Conservation (phyloP, 1,139 yeast genomes). For the Pichia sp. region DNA sequence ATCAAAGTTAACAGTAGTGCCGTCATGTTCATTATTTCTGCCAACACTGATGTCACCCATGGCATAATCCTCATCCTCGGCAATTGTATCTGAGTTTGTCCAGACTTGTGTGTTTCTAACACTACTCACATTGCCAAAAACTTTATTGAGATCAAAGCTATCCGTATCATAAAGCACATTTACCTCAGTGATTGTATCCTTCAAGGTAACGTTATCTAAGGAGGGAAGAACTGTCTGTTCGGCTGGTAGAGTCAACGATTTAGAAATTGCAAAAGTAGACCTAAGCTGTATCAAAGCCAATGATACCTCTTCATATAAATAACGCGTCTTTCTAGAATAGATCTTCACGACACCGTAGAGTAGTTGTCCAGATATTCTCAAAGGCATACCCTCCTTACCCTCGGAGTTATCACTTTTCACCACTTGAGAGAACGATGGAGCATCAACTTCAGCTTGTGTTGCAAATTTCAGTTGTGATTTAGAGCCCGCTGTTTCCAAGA, state of each 20-base stretch:
- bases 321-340: conserved; percentile 80
- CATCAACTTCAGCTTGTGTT: conserved; percentile 4
- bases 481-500: not conserved
- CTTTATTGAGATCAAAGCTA: conserved; percentile 51
- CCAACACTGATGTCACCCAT: conserved; percentile 15
- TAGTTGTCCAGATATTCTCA: conserved; percentile 82
- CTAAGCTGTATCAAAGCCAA: conserved; percentile 71
- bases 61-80: conserved; percentile 3
- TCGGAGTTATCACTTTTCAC: not conserved
- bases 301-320: conserved; percentile 75
- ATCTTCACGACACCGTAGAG: conserved; percentile 85
- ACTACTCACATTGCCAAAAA: conserved; percentile 13
- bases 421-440: not conserved
- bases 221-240: conserved; percentile 30
- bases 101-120: conserved; percentile 5
- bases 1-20: conserved; percentile 8
- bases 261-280: conserved; percentile 54
- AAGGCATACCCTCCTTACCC: conserved; percentile 50
- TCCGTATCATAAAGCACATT: conserved; percentile 59
- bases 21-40: conserved; percentile 11
- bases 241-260: conserved; percentile 26
- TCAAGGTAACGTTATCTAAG: conserved; percentile 51
- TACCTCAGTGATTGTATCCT: conserved; percentile 72
- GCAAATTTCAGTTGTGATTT: conserved; percentile 8
- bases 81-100: not conserved